Evolutionary conservation across 202 grass and related monocot species (phyloP), one percentile per base, ranked within the genome.

Genomic region (Schoenoplectus triqueter): DNA sequence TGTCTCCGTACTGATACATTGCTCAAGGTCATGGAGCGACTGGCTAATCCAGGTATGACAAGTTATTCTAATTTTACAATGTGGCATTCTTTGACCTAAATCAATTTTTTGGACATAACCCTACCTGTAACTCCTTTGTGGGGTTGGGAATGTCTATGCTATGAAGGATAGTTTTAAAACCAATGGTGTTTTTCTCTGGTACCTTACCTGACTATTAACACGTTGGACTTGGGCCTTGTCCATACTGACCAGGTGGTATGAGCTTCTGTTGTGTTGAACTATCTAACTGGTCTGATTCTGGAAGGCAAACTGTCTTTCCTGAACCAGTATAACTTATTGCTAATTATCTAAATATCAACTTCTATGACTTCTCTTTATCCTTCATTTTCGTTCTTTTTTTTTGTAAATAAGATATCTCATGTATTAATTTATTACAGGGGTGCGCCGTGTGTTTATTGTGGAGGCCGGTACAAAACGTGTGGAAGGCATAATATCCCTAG

Each of bases 381-480:
- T 31, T n/a, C 15, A 40, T 15, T 69, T 2, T 11, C 5, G 20
- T 10, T 19, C 41, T 80, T 69, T 54, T 60, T 7, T 56, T 76
- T 55, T 55, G 11, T 52, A 57, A 56, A 77, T 17, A 57, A 56
- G 1, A 55, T 77, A 40, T 57, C 73, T 77, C 21, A 77, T 57
- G 41, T 14, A 14, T 65, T 15, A 62, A 54, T 45, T 73, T 76
- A 14, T 86, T 71, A 18, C 3, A 99, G 96, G 90, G 14, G 93
- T 99, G 45, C 90, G 91, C 2, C 96, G 96, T 73, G 93, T 99
- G 69, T 88, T 99, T 87, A 99, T 99, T 20, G 96, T 99, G 79
- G 97, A 99, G 90, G 93, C 97, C 52, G 97, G 97, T 49, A 99
- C 93, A 69, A 99, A 96, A 65, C 97, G 92, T 57, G 97, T 99